Evolutionary conservation across 106 monocot genomes (phyloP), one percentile per base, ranked within the genome.

Genomic region (Dendrobium chrysotoxum): DNA sequence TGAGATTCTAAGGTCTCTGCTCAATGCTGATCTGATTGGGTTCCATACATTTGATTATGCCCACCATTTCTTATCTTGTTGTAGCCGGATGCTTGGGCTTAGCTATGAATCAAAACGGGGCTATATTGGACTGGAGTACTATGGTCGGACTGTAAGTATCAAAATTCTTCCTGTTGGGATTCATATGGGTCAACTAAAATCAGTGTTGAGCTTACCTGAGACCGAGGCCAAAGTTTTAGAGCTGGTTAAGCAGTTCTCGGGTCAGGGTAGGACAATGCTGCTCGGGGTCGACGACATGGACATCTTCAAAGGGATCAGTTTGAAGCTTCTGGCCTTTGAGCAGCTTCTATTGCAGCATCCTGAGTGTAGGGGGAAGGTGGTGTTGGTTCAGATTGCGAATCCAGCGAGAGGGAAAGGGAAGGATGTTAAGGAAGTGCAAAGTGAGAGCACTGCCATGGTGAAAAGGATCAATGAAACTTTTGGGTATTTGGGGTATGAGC

Each of bases 11-110:
- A 73, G 88, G 1, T 83, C 87, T 0, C 78, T 90, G 4, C 81
- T 90, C 18, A 90, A 90, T 44, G 71, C 85, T 2, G 90, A 90
- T 73, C 53, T 90, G 16, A 84, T 86, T 23, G 90, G 90, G 4
- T 90, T 90, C 77, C 90, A 90, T 54, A 90, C 90, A 3, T 90
- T 88, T 18, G 90, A 90, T 66, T 90, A 90, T 41, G 90, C 90
- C 41, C 80, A 88, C 6, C 90, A 90, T 78, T 90, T 90, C 84
- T 30, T 90, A 23, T 86, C 88, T 8, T 90, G 88, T 81, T 90
- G 90, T 6, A 73, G 79, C 35, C 23, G 90, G 26, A 88, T 90
- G 86, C 88, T 90, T 6, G 90, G 90, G 21, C 77, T 90, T 17
- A 75, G 67, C 18, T 90, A 88, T 12, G 82, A 88, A 23, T 90